Percentiles rank a stretch among this genome's conserved stretches.
Conservation (phyloP, 1,284 basidiomycete species). For the Ustanciosporium gigantosporum region DNA sequence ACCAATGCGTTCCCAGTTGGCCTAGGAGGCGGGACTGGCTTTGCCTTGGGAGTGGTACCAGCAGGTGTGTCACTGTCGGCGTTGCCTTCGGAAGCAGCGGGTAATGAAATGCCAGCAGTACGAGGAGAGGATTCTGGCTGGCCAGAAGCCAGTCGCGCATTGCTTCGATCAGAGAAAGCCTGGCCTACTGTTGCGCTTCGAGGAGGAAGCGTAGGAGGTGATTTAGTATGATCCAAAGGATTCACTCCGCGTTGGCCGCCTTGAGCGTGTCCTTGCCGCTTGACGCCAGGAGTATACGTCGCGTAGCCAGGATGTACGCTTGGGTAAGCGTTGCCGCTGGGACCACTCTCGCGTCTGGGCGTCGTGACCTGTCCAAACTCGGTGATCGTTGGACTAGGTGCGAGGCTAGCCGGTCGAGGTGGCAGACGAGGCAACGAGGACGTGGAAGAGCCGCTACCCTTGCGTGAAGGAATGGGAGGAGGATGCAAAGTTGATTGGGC, state of each 20-base stretch:
- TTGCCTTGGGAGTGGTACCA: not conserved
- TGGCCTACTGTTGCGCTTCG: conserved; percentile 22
- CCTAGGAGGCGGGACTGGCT: conserved; percentile 17
- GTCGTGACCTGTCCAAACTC: conserved; percentile 23
- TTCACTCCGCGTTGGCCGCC: not conserved
- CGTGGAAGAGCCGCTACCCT: conserved; percentile 15
- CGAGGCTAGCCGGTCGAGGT: conserved; percentile 12
- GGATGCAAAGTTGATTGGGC: not conserved
- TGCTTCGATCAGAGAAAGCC: not conserved
- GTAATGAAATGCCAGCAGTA: no score
- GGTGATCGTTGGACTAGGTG: conserved; percentile 20
- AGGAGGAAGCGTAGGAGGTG: conserved; percentile 26
- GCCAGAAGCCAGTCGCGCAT: no score
- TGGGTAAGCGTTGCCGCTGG: not conserved
- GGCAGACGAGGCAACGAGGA: conserved; percentile 15
- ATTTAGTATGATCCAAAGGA: not conserved
- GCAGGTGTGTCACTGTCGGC: no score
- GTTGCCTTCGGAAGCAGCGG: no score
- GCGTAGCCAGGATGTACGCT: no score
- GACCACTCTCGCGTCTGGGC: not conserved
- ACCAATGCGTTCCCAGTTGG: conserved; percentile 4
- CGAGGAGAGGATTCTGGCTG: no score
- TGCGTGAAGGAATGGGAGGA: conserved; percentile 7
- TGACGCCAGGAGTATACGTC: conserved; percentile 24
- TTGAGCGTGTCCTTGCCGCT: no score